Conservation (phyloP, 192 early-diverging fungal species). For the Entrophospora sp. region DNA sequence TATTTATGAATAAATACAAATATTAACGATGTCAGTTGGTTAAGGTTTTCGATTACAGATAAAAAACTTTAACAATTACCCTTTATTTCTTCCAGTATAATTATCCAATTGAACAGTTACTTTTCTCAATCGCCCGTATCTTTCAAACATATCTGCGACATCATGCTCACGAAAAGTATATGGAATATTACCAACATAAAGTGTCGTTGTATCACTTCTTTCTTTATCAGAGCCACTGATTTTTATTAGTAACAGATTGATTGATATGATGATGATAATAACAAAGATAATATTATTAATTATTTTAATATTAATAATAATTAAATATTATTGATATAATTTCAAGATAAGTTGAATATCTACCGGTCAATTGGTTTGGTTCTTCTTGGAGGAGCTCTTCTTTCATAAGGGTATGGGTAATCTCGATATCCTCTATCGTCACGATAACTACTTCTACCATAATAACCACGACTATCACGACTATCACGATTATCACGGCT, state of each 20-base stretch:
- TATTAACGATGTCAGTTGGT: background rate
- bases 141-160: constrained; percentile 64
- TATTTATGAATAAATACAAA: too few species aligned
- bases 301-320: constrained; percentile 9
- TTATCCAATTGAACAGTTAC: constrained; percentile 68
- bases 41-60: background rate
- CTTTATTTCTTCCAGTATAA: constrained; percentile 70
- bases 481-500: too few species aligned
- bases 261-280: too few species aligned
- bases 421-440: constrained; percentile 32
- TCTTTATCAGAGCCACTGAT: constrained; percentile 60
- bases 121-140: constrained; percentile 55
- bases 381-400: constrained; percentile 34
- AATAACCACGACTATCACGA: too few species aligned
- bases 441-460: constrained; percentile 27
- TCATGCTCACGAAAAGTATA: constrained; percentile 63
- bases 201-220: constrained; percentile 46
- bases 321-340: too few species aligned
- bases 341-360: too few species aligned
- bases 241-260: too few species aligned
- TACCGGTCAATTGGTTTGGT: constrained; percentile 41
- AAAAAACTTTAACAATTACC: constrained; percentile 36
- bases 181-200: constrained; percentile 71
- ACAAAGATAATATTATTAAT: background rate
- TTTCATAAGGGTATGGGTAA: constrained; percentile 30